Evolutionary conservation across 2,329 filamentous ascomycete genomes (phyloP), one percentile per base, ranked within the genome.

Genomic region (Claviceps sp.): DNA sequence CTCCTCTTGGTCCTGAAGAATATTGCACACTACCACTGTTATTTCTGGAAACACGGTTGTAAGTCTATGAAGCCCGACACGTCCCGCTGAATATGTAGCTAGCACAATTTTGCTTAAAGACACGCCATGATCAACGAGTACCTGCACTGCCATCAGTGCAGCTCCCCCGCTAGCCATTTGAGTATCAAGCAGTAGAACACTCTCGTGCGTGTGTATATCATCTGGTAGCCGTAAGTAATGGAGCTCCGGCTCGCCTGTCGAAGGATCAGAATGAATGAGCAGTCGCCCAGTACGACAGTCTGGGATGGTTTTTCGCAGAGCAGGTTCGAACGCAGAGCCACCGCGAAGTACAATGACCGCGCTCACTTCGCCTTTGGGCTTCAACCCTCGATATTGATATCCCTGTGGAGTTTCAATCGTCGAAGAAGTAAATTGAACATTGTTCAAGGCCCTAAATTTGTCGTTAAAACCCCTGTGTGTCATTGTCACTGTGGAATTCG

Each of bases 41-140:
- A 97, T 84, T 4, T 84, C 82, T 0, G 93, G 89, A 61, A 93
- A 98, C 3, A 95, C 93, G 53, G 84, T 88, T 55, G 88, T 86
- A 60, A 98, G 70, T 56, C 93, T 77, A 63, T 93, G 89, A 56
- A 97, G 66, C 0, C 90, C 93, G 59, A 87, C 81, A 57, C 82
- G 82, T 8, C 91, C 91, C 3, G 90, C 91, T 57, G 89, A 85
- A 64, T 94, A 96, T 3, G 91, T 95, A 41, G 95, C 90, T 65
- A 97, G 84, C 38, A 96, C 87, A 57, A 98, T 95, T 57, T 77
- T 84, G 46, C 88, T 80, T 63, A 93, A 84, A 5, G 80, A 72
- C 6, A 97, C 90, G 11, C 93, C 93, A 63, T 97, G 90, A 65
- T 98, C 93, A 16, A 95, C 82, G 50, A 98, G 73, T n/a, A 97